Evolutionary conservation across 768 basidiomycete species (phyloP).

Genomic region (Russula compacta): DNA sequence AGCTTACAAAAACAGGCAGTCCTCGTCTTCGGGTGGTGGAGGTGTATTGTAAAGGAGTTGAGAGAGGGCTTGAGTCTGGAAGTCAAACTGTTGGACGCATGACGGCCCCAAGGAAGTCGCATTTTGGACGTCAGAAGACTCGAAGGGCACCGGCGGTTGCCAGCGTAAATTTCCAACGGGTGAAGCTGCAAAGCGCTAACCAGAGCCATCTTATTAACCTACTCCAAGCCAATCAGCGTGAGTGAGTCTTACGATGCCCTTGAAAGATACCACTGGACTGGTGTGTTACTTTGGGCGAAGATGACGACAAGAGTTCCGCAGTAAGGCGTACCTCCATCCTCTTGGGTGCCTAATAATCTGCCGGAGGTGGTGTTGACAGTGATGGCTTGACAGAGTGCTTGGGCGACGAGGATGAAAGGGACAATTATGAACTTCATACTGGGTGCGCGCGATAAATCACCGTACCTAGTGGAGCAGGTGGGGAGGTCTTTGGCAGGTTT

Average conservation of each 20-base stretch:
- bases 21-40: neutral
- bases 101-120: conserved; percentile 1
- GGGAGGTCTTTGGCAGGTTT: no score
- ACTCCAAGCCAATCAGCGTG: neutral
- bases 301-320: neutral
- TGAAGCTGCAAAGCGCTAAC: conserved; percentile 3
- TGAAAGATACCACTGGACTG: conserved; percentile 3
- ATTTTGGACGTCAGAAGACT: neutral
- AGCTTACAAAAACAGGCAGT: conserved; percentile 6
- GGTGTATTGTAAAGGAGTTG: neutral
- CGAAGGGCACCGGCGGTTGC: conserved; percentile 1
- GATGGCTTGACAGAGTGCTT: neutral
- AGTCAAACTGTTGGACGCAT: conserved; percentile 5
- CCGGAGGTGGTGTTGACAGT: conserved; percentile 7
- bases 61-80: neutral
- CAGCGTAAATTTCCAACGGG: conserved; percentile 2
- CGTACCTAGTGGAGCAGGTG: no score
- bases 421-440: neutral
- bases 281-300: neutral
- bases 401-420: neutral
- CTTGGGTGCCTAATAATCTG: neutral
- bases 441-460: neutral
- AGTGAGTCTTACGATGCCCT: neutral
- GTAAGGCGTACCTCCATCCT: neutral
- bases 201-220: neutral